phyloP scores from a whole-genome alignment of 2,329 filamentous ascomycete species.

The Ceratocystis ficicola region DNA sequence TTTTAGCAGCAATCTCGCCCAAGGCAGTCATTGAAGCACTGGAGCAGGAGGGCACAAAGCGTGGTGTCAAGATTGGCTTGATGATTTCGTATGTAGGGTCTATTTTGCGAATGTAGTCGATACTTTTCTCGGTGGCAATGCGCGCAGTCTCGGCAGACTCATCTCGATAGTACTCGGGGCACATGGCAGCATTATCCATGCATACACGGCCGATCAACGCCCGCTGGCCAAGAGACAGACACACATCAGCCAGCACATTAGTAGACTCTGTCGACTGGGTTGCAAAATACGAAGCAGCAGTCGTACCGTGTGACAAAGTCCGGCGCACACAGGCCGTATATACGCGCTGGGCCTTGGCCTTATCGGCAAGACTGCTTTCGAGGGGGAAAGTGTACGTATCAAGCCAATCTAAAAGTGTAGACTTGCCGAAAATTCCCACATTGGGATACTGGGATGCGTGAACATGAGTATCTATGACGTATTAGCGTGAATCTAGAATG shows the following conservation, averaged over 20 bases:
- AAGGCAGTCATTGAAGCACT: slow-evolving; percentile 49
- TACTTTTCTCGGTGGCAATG: slow-evolving; percentile 43
- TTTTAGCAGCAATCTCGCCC: slow-evolving; percentile 50
- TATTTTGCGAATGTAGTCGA: slow-evolving; percentile 52
- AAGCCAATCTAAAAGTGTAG: slow-evolving; percentile 86
- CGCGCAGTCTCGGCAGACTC: slow-evolving; percentile 47
- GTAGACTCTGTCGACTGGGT: slow-evolving; percentile 78
- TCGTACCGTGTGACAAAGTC: slow-evolving; percentile 82
- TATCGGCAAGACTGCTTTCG: slow-evolving; percentile 60
- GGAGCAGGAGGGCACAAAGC: slow-evolving; percentile 54
- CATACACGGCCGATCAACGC: slow-evolving; percentile 90
- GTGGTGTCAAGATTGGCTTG: slow-evolving; percentile 65
- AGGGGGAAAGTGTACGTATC: slow-evolving; percentile 90
- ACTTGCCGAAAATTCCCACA: slow-evolving; percentile 82
- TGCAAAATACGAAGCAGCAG: slow-evolving; percentile 87
- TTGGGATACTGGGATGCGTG: slow-evolving; percentile 95
- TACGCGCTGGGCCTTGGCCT: slow-evolving; percentile 51
- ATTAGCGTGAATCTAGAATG: slow-evolving; percentile 24
- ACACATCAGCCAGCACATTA: slow-evolving; percentile 81
- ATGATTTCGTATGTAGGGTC: slow-evolving; percentile 57
- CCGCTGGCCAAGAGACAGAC: slow-evolving; percentile 65
- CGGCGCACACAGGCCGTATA: slow-evolving; percentile 68
- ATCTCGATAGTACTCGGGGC: slow-evolving; percentile 71
- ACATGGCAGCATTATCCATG: slow-evolving; percentile 62
- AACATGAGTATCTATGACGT: slow-evolving; percentile 70